A percentile compares a stretch with the other conserved stretches of the same genome.
These are phyloP conservation scores for Aureobasidium pullulans DNA, from an alignment of 2,329 filamentous ascomycete genomes.

Conservation along the genomic window DNA sequence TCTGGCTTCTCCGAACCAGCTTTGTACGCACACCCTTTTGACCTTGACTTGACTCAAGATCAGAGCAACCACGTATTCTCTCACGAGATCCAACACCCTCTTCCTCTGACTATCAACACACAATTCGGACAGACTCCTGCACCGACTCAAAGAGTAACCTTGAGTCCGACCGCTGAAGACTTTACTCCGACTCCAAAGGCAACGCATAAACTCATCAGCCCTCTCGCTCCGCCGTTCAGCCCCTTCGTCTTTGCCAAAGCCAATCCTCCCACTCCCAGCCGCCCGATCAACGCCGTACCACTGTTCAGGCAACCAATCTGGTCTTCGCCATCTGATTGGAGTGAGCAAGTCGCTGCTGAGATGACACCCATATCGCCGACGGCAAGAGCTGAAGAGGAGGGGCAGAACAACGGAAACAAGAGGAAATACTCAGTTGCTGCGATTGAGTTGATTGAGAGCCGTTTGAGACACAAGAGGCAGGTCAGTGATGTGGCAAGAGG, in stretches of 20 bases:
- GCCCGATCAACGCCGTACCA: neutral
- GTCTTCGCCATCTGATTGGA: neutral
- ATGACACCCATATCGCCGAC: neutral
- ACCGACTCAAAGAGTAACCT: neutral
- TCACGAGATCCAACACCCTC: neutral
- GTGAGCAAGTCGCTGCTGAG: neutral
- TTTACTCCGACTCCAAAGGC: neutral
- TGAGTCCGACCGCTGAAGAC: neutral
- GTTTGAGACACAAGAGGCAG: constrained; percentile 12
- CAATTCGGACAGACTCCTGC: neutral
- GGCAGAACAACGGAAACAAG: constrained; percentile 12
- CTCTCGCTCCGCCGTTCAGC: neutral
- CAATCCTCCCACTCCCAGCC: neutral
- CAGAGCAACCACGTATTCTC: neutral
- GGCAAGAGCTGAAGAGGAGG: neutral
- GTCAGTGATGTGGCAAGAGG: neutral
- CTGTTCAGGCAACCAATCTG: neutral
- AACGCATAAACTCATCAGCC: neutral
- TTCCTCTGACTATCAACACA: neutral
- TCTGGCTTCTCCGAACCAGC: constrained; percentile 7
- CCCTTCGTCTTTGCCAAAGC: neutral
- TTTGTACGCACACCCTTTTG: constrained; percentile 9
- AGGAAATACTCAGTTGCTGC: constrained; percentile 25
- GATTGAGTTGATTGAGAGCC: constrained; percentile 19
- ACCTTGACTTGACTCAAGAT: neutral